A percentile compares a stretch with the other conserved stretches of the same genome.
phyloP scores from a whole-genome alignment of 2,329 filamentous ascomycete species.

The Elsinoe perseae region DNA sequence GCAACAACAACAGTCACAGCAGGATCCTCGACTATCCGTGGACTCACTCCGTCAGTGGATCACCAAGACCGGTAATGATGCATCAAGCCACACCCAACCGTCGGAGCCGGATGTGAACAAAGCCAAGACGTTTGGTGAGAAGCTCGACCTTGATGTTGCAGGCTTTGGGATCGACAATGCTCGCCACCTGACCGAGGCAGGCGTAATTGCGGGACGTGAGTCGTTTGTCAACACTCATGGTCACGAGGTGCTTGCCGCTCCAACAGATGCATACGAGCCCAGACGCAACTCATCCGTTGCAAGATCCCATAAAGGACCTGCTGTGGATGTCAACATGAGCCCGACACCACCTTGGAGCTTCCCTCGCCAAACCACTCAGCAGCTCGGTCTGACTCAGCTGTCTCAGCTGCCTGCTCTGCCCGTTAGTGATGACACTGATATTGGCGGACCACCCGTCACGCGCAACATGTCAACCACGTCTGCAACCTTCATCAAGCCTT shows the following conservation, averaged over 20 bases:
- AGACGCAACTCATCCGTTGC: not conserved
- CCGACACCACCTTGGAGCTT: constrained; percentile 52
- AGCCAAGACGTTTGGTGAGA: not conserved
- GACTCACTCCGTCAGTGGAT: constrained; percentile 36
- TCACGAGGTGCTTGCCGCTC: constrained; percentile 56
- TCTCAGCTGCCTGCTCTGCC: constrained; percentile 66
- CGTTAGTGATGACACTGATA: constrained; percentile 68
- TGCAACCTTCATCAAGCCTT: constrained; percentile 38
- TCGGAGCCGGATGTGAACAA: constrained; percentile 7
- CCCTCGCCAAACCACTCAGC: constrained; percentile 55
- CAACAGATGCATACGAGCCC: constrained; percentile 12
- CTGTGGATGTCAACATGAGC: constrained; percentile 17
- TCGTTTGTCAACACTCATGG: constrained; percentile 52
- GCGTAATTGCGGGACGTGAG: constrained; percentile 27
- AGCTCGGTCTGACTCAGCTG: constrained; percentile 58
- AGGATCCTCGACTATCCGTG: constrained; percentile 51
- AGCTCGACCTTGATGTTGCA: constrained; percentile 66
- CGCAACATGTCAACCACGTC: constrained; percentile 48
- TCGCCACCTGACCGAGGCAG: constrained; percentile 36
- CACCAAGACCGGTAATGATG: constrained; percentile 12
- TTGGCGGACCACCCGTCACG: constrained; percentile 62
- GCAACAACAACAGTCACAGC: constrained; percentile 50
- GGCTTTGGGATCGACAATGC: constrained; percentile 72
- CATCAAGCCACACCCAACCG: not conserved
- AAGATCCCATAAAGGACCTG: not conserved